A percentile compares a stretch with the other conserved stretches of the same genome.
phyloP scores from a whole-genome alignment of 2,329 filamentous ascomycete genomes.

The Acrodontium crateriforme region DNA sequence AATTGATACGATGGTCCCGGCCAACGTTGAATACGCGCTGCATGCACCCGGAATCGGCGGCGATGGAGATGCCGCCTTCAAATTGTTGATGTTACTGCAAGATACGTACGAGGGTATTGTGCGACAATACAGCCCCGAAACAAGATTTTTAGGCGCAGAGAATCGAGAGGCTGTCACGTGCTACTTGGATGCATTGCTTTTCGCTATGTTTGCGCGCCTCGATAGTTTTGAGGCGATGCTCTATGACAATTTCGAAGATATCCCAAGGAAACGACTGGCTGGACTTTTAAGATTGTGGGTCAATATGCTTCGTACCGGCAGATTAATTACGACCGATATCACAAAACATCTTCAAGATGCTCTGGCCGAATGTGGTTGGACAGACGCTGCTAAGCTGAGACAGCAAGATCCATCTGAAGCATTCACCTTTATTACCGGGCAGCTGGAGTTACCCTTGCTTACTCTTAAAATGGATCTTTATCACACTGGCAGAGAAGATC shows the following conservation, averaged over 20 bases:
- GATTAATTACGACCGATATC: slow-evolving; percentile 71
- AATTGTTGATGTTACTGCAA: slow-evolving; percentile 64
- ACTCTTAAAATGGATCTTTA: slow-evolving; percentile 91
- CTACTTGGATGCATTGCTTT: slow-evolving; percentile 80
- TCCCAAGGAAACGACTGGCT: slow-evolving; percentile 58
- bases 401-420: slow-evolving; percentile 96
- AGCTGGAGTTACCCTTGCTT: slow-evolving; percentile 71
- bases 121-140: slow-evolving; percentile 55
- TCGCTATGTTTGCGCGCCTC: slow-evolving; percentile 87
- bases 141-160: slow-evolving; percentile 67
- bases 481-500: slow-evolving; percentile 72
- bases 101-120: slow-evolving; percentile 71
- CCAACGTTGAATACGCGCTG: slow-evolving; percentile 50
- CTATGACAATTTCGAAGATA: slow-evolving; percentile 62
- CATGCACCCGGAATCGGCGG: slow-evolving; percentile 50
- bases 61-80: slow-evolving; percentile 59
- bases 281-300: slow-evolving; percentile 78
- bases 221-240: slow-evolving; percentile 89
- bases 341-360: slow-evolving; percentile 72
- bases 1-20: slow-evolving; percentile 42
- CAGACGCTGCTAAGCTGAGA: slow-evolving; percentile 57
- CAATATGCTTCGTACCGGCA: slow-evolving; percentile 75
- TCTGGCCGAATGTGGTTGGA: slow-evolving; percentile 76
- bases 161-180: slow-evolving; percentile 85
- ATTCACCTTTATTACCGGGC: slow-evolving; percentile 87